A percentile compares a stretch with the other conserved stretches of the same genome.
Conservation (phyloP, 768 basidiomycete species). For the Termitomyces sp. region DNA sequence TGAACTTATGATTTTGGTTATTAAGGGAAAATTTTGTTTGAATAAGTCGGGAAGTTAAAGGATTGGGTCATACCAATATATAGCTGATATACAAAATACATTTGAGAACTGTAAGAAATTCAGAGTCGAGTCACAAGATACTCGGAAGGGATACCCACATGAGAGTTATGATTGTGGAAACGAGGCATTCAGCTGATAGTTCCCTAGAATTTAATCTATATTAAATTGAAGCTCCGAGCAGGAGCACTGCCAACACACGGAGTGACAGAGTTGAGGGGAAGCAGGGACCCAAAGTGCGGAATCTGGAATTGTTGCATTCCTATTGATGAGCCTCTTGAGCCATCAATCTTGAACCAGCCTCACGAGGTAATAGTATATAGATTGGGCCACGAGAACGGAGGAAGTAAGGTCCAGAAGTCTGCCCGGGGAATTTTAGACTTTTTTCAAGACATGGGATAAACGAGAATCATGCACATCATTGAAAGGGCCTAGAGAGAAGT, state of each 20-base stretch:
- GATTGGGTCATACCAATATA: conserved; percentile 20
- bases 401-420: conserved; percentile 32
- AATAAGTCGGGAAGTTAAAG: no score
- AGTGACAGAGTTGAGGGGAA: conserved; percentile 29
- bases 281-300: conserved; percentile 35
- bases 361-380: conserved; percentile 40
- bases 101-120: not conserved
- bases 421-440: conserved; percentile 8
- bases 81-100: conserved; percentile 38
- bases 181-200: conserved; percentile 36
- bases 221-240: not conserved
- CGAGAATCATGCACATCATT: conserved; percentile 19
- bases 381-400: conserved; percentile 34
- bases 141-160: conserved; percentile 23
- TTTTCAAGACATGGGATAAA: not conserved
- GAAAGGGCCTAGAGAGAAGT: conserved; percentile 15
- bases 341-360: not conserved
- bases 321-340: not conserved
- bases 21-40: not conserved
- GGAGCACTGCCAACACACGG: conserved; percentile 23
- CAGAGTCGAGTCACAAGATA: not conserved
- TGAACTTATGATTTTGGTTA: conserved; percentile 13
- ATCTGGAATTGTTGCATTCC: conserved; percentile 20
- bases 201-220: conserved; percentile 16
- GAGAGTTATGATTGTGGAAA: conserved; percentile 35